Conservation (phyloP, 225 moss, liverwort and hornwort genomes). For the Antitrichia curtipendula region DNA sequence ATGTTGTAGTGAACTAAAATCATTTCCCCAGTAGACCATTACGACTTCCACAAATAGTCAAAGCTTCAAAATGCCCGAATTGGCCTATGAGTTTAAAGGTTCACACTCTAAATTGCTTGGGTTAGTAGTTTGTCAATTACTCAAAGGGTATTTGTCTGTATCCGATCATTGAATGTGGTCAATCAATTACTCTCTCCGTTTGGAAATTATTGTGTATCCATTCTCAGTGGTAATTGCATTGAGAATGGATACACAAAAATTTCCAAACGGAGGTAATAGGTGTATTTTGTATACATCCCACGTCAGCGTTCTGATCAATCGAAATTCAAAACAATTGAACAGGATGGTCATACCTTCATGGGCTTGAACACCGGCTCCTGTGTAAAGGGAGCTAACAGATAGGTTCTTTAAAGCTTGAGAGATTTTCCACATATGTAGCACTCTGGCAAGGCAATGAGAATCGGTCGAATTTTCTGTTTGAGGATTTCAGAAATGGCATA, state of each 20-base stretch:
- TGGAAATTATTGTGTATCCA: too few relatives aligned
- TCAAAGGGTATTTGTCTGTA: background rate
- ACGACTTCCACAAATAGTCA: background rate
- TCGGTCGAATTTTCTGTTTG: background rate
- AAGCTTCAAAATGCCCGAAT: background rate
- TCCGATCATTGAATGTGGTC: background rate
- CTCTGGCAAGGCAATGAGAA: background rate
- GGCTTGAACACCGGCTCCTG: constrained; percentile 3
- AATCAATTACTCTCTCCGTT: background rate
- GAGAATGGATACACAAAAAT: too few relatives aligned
- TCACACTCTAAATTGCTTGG: background rate
- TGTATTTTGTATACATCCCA: background rate
- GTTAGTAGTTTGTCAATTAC: background rate
- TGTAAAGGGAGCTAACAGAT: background rate
- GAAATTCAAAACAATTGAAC: background rate
- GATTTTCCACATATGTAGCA: constrained; percentile 22
- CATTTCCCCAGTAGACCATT: background rate
- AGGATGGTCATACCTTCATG: constrained; percentile 11
- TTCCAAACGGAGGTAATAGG: too few relatives aligned
- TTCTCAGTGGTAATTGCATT: too few relatives aligned
- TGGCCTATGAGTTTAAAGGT: background rate
- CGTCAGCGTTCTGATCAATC: background rate
- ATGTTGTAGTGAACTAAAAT: background rate
- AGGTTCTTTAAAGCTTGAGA: background rate
- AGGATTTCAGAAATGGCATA: background rate